Evolutionary conservation across 2,329 filamentous ascomycete genomes (phyloP), one percentile per base, ranked within the genome.

Genomic region (Beauveria bassiana): DNA sequence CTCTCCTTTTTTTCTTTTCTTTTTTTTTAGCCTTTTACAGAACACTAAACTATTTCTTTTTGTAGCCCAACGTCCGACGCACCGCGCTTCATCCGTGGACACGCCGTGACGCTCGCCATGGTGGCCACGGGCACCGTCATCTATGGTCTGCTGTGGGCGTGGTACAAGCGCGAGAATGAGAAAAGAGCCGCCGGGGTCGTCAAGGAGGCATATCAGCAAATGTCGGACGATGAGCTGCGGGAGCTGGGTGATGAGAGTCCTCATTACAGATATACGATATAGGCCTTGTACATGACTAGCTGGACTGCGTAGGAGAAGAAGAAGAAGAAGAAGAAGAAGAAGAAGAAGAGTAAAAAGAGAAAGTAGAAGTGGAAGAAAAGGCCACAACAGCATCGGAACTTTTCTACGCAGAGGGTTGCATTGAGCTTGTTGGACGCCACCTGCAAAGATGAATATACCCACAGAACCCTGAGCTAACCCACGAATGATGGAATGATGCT

Each of bases 71-170:
- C 70, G 14, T 61, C 63, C 0, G 82, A 86, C 54, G 77, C 71
- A 1, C 85, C 85, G 1, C 78, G 82, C n/a, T 88, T 84, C 68
- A 74, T 84, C 43, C 77, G 78, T 40, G 86, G 86, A 5, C 85
- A 89, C 67, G 84, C 83, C 1, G 77, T 86, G 10, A 86, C 83
- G 3, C 72, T 88, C 51, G 76, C 78, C 28, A 75, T 88, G 72
- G 83, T 86, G 0, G 82, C 74, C 2, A 74, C 86, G 66, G 78
- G 82, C 1, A 79, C 77, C 0, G 54, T 78, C 31, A 72, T 85
- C 5, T 87, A 83, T 66, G 78, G 71, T 3, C 72, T 81, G 31
- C 75, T 87, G 73, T 85, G 80, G 79, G 72, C 77, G 63, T 83
- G 77, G 73, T 83, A 81, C 65, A 66, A 68, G 31, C 70, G 42